These are phyloP conservation scores for Naganishia sp. DNA, from an alignment of 1,284 basidiomycete genomes.

Conservation along the genomic window DNA sequence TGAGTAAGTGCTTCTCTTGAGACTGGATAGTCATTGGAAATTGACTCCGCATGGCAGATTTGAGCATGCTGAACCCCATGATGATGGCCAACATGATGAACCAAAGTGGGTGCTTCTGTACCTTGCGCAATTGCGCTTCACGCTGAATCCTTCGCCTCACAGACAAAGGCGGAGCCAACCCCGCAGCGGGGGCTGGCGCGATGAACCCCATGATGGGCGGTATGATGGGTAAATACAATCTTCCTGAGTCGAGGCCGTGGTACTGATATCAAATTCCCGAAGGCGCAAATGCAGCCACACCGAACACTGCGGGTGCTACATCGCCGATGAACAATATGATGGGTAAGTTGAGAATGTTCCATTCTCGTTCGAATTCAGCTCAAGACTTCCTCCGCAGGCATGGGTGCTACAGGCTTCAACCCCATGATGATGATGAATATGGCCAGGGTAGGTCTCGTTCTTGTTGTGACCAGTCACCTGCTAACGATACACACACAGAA, in stretches of 20 bases:
- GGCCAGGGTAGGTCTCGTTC: constrained; percentile 10
- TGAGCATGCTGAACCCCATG: constrained; percentile 29
- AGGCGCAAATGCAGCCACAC: neutral
- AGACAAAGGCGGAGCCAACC: constrained; percentile 21
- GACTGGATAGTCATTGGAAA: neutral
- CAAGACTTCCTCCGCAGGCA: neutral
- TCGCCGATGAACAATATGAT: constrained; percentile 31
- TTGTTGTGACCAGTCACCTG: neutral
- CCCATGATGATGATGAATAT: constrained; percentile 35
- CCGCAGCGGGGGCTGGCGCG: constrained; percentile 2
- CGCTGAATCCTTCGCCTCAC: neutral
- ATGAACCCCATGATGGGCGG: constrained; percentile 23
- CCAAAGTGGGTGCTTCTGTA: constrained; percentile 22
- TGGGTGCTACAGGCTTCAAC: constrained; percentile 30
- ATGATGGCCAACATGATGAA: constrained; percentile 34
- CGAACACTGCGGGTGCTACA: constrained; percentile 6
- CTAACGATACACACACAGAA: constrained; percentile 2
- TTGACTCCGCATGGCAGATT: constrained; percentile 36
- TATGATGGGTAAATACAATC: constrained; percentile 8
- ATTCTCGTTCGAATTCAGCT: neutral
- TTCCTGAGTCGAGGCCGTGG: neutral
- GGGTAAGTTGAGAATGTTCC: neutral
- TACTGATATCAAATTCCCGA: neutral
- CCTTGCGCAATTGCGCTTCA: no score
- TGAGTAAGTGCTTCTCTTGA: constrained; percentile 29